Percentiles rank a stretch among this genome's conserved stretches.
Conservation (phyloP, 495 filamentous ascomycete genomes). For the Penicillium turbatum region DNA sequence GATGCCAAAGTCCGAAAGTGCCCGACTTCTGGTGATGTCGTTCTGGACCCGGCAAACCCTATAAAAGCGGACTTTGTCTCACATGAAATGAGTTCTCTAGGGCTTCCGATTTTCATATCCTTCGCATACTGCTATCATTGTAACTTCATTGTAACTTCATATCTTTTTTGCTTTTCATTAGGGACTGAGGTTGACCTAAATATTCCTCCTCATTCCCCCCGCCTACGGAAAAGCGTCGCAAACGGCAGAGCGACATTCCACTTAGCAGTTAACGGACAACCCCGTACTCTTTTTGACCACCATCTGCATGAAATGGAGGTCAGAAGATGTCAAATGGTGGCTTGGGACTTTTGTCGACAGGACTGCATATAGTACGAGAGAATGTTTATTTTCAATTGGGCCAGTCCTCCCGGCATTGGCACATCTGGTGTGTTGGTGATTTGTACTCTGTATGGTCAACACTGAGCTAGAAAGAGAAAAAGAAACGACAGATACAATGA, state of each 20-base stretch:
- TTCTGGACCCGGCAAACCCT: constrained; percentile 1
- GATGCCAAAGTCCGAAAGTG: constrained; percentile 29
- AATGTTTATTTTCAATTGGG: not conserved
- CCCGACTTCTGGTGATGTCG: constrained; percentile 20
- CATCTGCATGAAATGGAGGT: not conserved
- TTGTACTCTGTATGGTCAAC: not conserved
- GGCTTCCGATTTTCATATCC: too few relatives aligned
- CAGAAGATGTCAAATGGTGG: not conserved
- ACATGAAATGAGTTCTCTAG: not conserved
- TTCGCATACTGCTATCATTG: too few relatives aligned
- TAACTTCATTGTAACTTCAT: too few relatives aligned
- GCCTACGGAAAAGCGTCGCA: constrained; percentile 4
- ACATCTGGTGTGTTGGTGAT: not conserved
- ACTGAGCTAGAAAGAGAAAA: not conserved
- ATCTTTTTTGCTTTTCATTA: too few relatives aligned
- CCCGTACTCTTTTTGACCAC: not conserved
- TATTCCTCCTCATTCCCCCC: not conserved
- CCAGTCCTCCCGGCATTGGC: not conserved
- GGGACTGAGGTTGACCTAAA: not conserved
- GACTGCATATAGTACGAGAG: not conserved
- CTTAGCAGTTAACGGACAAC: not conserved
- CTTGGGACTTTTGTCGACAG: not conserved
- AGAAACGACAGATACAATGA: not conserved
- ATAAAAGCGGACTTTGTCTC: not conserved
- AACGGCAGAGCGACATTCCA: not conserved